Evolutionary conservation across 352 stramenopile genomes (phyloP), one percentile per base, ranked within the genome.

Genomic region (Albugo candida): DNA sequence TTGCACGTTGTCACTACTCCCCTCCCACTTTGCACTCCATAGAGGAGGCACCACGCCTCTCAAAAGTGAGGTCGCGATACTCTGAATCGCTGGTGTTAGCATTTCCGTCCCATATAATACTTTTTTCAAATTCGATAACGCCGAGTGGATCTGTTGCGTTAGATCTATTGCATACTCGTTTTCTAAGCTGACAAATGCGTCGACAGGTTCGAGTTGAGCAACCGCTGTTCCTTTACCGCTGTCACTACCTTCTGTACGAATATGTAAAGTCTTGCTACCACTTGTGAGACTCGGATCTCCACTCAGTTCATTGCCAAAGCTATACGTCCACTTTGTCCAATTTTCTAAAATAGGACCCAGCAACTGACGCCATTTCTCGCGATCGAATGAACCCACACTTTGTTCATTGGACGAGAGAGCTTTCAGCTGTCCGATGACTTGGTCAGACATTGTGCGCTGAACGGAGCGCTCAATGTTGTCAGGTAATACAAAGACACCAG

Each of bases 401-500:
- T 70, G 59, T 45, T 78, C 66, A 47, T 60, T 83, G 19, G 75
- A 64, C 11, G 69, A 79, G 10, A 97, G 67, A 49, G 70, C 67
- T 41, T 92, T 77, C 20, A 97, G 66, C 45, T 94, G 75, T 12
- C 66, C 59, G 19, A 95, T 82, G n/a, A 96, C 76, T 12, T 75
- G 56, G 1, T 63, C 53, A 16, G 83, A 95, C 8, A 75, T 60
- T 17, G 81, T 77, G n/a, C 91, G 80, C 56, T 97, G 88, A 52
- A 96, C 83, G 2, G 71, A 94, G 1, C 84, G 66, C 56, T 97
- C 91, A 39, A 97, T 96, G 60, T 97, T 97, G 49, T 95, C 76
- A 0, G 91, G 86, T 4, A 97, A 58, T 0, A 83, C 77, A 45
- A 97, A 97, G 10, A 96, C 62, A 0, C 58, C 64, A 4, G 91